A percentile compares a stretch with the other conserved stretches of the same genome.
phyloP scores from a whole-genome alignment of 1,139 yeast species.

The Yamadazyma diospyri region DNA sequence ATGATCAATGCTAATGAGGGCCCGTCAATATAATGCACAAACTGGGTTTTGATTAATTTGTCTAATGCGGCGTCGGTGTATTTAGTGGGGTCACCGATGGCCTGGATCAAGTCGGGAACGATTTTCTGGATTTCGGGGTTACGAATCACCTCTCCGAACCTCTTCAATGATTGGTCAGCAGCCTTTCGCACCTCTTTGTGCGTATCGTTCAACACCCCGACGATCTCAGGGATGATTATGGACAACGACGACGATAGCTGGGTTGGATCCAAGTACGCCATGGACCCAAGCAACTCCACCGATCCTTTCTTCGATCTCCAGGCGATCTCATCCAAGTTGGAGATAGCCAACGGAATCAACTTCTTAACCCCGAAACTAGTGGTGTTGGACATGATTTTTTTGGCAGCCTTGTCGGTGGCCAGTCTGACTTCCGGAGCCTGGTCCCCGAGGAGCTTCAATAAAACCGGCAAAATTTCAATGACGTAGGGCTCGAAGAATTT shows the following conservation, averaged over 20 bases:
- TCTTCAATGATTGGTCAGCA: slow-evolving; percentile 82
- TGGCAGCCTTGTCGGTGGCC: slow-evolving; percentile 85
- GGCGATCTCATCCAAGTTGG: slow-evolving; percentile 80
- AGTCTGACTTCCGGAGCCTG: slow-evolving; percentile 78
- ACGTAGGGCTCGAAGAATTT: slow-evolving; percentile 90
- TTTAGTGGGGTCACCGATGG: slow-evolving; percentile 94
- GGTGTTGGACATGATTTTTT: slow-evolving; percentile 84
- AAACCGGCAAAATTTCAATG: slow-evolving; percentile 78
- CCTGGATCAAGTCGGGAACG: slow-evolving; percentile 86
- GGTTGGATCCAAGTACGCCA: slow-evolving; percentile 96
- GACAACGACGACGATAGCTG: slow-evolving; percentile 89
- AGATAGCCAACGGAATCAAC: slow-evolving; percentile 85
- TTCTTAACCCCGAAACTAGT: slow-evolving; percentile 90
- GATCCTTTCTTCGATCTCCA: slow-evolving; percentile 99
- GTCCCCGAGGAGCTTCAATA: slow-evolving; percentile 83
- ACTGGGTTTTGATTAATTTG: slow-evolving; percentile 82
- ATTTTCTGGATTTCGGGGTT: slow-evolving; percentile 93
- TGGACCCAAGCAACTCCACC: slow-evolving; percentile 90
- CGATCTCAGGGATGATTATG: slow-evolving; percentile 91
- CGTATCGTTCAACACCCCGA: slow-evolving; percentile 88
- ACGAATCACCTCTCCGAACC: slow-evolving; percentile 95
- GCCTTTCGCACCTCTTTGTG: slow-evolving; percentile 97
- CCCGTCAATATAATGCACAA: slow-evolving; percentile 96
- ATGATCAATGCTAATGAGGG: slow-evolving; percentile 94
- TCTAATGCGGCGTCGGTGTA: slow-evolving; percentile 87